Percentiles rank a stretch among this genome's conserved stretches.
Conservation (phyloP, 108 stramenopile species). For the Fistulifera pelliculosa region DNA sequence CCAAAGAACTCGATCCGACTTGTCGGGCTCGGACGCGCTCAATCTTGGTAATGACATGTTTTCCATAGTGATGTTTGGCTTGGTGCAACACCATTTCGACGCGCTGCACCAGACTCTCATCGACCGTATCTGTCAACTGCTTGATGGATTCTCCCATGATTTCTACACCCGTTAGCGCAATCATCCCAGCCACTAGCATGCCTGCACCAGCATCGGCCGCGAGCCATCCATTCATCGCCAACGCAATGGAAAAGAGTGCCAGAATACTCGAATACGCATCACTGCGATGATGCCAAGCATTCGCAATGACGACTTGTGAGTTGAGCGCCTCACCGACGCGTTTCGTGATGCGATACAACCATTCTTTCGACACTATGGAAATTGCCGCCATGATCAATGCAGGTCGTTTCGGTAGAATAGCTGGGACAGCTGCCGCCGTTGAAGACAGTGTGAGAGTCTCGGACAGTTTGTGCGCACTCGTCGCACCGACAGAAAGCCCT, state of each 20-base stretch:
- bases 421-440: slow-evolving; percentile 22
- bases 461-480: slow-evolving; percentile 55
- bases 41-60: slow-evolving; percentile 14
- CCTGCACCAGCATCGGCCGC: slow-evolving; percentile 90
- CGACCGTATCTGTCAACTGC: slow-evolving; percentile 76
- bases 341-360: slow-evolving; percentile 81
- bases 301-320: slow-evolving; percentile 92
- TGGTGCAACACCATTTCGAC: slow-evolving; percentile 6
- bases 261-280: slow-evolving; percentile 92
- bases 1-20: slow-evolving; percentile 62
- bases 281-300: slow-evolving; percentile 97
- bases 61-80: slow-evolving; percentile 12
- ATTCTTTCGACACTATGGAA: slow-evolving; percentile 89
- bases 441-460: slow-evolving; percentile 35
- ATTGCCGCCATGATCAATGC: slow-evolving; percentile 79
- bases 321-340: slow-evolving; percentile 73
- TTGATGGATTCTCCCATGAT: slow-evolving; percentile 74
- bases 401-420: slow-evolving; percentile 42
- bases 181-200: slow-evolving; percentile 91
- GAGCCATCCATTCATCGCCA: slow-evolving; percentile 63
- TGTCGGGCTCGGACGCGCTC: slow-evolving; percentile 47
- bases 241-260: slow-evolving; percentile 78
- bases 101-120: slow-evolving; percentile 39
- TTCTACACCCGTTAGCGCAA: slow-evolving; percentile 84
- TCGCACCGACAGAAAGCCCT: slow-evolving; percentile 74